phyloP scores from a whole-genome alignment of 768 basidiomycete species.

The Trametes maxima region DNA sequence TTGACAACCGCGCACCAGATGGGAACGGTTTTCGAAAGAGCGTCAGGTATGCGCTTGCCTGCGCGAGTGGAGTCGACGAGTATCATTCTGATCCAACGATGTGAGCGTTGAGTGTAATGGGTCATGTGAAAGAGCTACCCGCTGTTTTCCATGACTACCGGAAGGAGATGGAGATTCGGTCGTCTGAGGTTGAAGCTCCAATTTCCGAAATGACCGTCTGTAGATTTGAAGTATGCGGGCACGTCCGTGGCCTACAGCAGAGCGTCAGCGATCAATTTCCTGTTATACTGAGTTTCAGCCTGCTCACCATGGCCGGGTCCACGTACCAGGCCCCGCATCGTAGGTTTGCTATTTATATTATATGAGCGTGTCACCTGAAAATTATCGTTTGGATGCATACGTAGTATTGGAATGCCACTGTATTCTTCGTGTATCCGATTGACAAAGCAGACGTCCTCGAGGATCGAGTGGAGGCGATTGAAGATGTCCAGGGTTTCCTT shows the following conservation, averaged over 20 bases:
- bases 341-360: slow-evolving; percentile 67
- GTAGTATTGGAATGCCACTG: slow-evolving; percentile 55
- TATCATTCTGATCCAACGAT: slow-evolving; percentile 54
- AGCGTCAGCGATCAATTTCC: not conserved
- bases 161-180: slow-evolving; percentile 79
- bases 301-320: slow-evolving; percentile 62
- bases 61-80: slow-evolving; percentile 92
- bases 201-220: slow-evolving; percentile 82
- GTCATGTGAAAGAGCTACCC: slow-evolving; percentile 49
- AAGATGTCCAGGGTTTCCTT: slow-evolving; percentile 76
- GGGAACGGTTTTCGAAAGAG: slow-evolving; percentile 82
- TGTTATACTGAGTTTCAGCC: slow-evolving; percentile 6
- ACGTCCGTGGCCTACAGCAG: slow-evolving; percentile 30
- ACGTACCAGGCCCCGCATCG: slow-evolving; percentile 96
- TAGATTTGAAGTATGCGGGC: slow-evolving; percentile 89
- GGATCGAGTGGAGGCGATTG: slow-evolving; percentile 87
- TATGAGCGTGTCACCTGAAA: not conserved
- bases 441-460: slow-evolving; percentile 76
- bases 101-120: not conserved
- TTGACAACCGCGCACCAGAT: slow-evolving; percentile 95
- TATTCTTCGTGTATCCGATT: slow-evolving; percentile 50
- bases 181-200: slow-evolving; percentile 87
- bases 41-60: slow-evolving; percentile 94
- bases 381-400: slow-evolving; percentile 43
- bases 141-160: slow-evolving; percentile 49